These are phyloP conservation scores for Capsella bursapastoris DNA, from an alignment of 345 rosid species.

Conservation along the genomic window DNA sequence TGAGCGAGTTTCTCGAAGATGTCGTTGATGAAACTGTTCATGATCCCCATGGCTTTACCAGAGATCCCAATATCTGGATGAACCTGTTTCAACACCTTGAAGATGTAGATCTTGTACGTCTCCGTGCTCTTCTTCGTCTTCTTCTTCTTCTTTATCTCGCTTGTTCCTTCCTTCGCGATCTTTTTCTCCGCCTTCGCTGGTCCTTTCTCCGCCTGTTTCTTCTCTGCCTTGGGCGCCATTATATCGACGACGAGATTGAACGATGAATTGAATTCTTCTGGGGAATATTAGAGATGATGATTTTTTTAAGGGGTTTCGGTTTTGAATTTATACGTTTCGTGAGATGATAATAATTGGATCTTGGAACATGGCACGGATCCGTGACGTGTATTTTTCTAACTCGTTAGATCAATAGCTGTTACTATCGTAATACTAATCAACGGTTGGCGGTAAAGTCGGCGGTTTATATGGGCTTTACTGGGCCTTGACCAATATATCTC, in stretches of 20 bases:
- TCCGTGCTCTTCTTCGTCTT: constrained; percentile 40
- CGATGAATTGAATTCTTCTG: not conserved
- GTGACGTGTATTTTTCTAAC: not conserved
- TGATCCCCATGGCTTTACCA: constrained; percentile 76
- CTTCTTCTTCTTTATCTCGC: constrained; percentile 39
- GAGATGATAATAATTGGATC: not conserved
- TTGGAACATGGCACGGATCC: not conserved
- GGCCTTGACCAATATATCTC: constrained; percentile 12
- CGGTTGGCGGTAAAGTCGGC: not conserved
- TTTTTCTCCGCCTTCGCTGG: constrained; percentile 38
- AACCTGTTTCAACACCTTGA: constrained; percentile 44
- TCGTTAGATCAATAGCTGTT: not conserved
- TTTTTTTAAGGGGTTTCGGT: not conserved
- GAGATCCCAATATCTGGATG: constrained; percentile 59
- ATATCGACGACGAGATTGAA: not conserved
- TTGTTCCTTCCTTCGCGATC: constrained; percentile 39
- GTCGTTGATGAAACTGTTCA: constrained; percentile 79
- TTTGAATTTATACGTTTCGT: constrained; percentile 11
- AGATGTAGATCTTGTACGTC: constrained; percentile 40
- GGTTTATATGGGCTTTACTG: constrained; percentile 18
- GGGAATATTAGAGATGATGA: not conserved
- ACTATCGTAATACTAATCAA: not conserved
- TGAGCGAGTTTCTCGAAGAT: constrained; percentile 74
- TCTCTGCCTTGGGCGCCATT: constrained; percentile 44
- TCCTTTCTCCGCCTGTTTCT: constrained; percentile 38